Percentiles rank a stretch among this genome's conserved stretches.
Conservation (phyloP, 23 red algal species). For the Chondrus crispus region DNA sequence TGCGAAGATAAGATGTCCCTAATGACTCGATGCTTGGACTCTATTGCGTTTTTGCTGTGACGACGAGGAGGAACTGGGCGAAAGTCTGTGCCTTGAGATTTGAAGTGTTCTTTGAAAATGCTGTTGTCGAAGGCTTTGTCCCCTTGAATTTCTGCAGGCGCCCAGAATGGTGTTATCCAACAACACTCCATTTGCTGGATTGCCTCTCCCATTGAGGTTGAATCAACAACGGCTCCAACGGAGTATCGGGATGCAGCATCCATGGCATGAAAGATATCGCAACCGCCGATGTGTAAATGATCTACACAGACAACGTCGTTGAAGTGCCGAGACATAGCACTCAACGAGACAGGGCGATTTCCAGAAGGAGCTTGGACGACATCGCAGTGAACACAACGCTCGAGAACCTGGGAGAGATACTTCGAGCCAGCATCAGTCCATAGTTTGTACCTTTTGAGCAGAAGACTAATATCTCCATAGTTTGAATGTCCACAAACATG, state of each 20-base stretch:
- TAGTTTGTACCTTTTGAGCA: neutral
- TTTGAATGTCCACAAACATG: slow-evolving; percentile 13
- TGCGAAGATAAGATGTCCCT: neutral
- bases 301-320: slow-evolving; percentile 11
- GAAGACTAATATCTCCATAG: neutral
- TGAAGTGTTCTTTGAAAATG: neutral
- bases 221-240: neutral
- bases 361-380: neutral
- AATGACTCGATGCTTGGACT: neutral
- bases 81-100: neutral
- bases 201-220: neutral
- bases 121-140: neutral
- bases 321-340: neutral
- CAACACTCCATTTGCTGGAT: neutral
- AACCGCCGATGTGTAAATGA: neutral
- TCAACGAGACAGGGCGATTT: slow-evolving; percentile 4
- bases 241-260: neutral
- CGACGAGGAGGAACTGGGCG: neutral
- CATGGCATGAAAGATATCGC: neutral
- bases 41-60: neutral
- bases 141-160: neutral
- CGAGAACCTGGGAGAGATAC: slow-evolving; percentile 6
- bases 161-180: slow-evolving; percentile 3
- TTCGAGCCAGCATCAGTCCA: neutral
- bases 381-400: neutral